Evolutionary conservation across 2,329 filamentous ascomycete genomes (phyloP).

Genomic region (Colletotrichum falcatum): DNA sequence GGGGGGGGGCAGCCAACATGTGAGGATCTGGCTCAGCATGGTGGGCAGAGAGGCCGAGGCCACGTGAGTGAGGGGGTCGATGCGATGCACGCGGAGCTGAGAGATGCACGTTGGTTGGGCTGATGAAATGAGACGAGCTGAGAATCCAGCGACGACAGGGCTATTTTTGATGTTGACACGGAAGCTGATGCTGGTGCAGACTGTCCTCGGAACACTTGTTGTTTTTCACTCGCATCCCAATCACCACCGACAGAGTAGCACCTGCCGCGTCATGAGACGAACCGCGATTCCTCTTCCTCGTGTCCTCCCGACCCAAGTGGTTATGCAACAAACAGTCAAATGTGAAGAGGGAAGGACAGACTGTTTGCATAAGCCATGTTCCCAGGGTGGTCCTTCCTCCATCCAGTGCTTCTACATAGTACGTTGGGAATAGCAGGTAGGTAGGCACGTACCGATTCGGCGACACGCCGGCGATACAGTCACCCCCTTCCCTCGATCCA

Average conservation of each 20-base stretch:
- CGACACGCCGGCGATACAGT: too few relatives aligned
- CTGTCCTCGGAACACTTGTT: background rate
- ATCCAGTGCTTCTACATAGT: background rate
- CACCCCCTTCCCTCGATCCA: background rate
- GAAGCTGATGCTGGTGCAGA: background rate
- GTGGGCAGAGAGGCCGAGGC: background rate
- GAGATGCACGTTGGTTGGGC: background rate
- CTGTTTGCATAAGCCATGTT: slow-evolving; percentile 1
- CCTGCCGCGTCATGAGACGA: slow-evolving; percentile 1
- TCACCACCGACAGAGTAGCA: background rate
- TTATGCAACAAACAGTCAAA: background rate
- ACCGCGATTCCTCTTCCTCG: background rate
- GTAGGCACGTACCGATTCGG: too few relatives aligned
- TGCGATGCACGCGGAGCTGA: background rate
- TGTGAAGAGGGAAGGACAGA: background rate
- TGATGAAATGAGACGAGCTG: slow-evolving; percentile 1
- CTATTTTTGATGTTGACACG: background rate
- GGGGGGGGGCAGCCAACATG: slow-evolving; percentile 9
- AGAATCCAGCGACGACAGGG: background rate
- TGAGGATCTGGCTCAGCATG: slow-evolving; percentile 28
- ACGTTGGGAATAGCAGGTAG: too few relatives aligned
- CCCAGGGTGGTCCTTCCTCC: background rate
- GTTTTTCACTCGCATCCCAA: background rate
- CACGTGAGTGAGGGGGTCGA: background rate
- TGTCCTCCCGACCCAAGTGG: background rate